Evolutionary conservation across 441 rosid species (phyloP), one percentile per base, ranked within the genome.

Genomic region (Jatropha multifida): DNA sequence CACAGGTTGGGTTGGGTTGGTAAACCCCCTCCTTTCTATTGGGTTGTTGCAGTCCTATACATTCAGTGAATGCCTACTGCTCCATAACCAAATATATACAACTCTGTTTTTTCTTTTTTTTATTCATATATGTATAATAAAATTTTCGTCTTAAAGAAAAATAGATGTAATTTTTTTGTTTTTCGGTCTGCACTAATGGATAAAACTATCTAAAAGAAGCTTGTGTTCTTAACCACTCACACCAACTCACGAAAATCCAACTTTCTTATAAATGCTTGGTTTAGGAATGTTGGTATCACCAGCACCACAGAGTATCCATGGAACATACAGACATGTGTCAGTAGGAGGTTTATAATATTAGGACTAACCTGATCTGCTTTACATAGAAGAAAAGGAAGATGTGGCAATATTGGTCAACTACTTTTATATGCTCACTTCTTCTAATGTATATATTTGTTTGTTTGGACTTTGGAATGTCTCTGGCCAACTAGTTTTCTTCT

Each of bases 1-100:
- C 82, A 81, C 83, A 83, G 83, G 58, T 54, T 15, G 58, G 58
- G 58, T 52, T 52, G 85, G 83, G 84, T 86, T 85, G 63, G 92
- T 89, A 87, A 76, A 89, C 88, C 91, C 87, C 80, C 88, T 63
- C 37, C 62, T 52, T 40, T 64, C 41, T 7, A 10, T 62, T 20
- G 69, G 20, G 62, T 75, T 37, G 79, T 20, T 54, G 77, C 67
- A 37, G 80, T 65, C 51, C 32, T 32, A 32, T 32, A 32, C 2
- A 48, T 67, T 55, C 73, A 20, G 70, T 74, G 27, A 56, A 64
- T 41, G 67, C 62, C 55, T 51, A 58, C 79, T 56, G 3, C 72
- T 70, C 76, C 81, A 67, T 7, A 7, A 61, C 20, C 42, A 17
- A 20, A 11, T 32, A 46, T 5, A 23, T 17, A 37, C 15, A 26